These are phyloP conservation scores for Tetrapyrgos nigripes DNA, from an alignment of 1,284 basidiomycete species.

Conservation along the genomic window DNA sequence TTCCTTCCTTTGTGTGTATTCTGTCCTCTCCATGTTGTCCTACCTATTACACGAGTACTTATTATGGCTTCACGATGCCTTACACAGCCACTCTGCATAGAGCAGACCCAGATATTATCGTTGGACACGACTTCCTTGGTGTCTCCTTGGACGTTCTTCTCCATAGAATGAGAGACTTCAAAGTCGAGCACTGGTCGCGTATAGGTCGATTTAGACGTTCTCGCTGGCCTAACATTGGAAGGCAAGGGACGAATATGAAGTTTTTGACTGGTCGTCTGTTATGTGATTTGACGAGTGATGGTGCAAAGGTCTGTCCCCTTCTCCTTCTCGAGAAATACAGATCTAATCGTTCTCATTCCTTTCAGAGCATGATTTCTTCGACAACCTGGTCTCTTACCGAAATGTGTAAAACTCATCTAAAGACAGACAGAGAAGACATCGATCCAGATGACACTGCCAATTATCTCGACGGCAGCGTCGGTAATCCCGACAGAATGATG, in stretches of 20 bases:
- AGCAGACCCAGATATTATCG: constrained; percentile 93
- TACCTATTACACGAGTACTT: background rate
- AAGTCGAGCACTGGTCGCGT: constrained; percentile 92
- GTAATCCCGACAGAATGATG: constrained; percentile 80
- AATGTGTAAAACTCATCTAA: constrained; percentile 93
- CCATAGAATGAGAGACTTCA: constrained; percentile 90
- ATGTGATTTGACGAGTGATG: constrained; percentile 94
- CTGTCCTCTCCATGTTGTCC: background rate
- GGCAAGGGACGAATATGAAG: constrained; percentile 85
- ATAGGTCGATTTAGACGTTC: constrained; percentile 91
- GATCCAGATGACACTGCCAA: constrained; percentile 94
- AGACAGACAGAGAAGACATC: constrained; percentile 87
- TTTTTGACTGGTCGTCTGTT: constrained; percentile 89
- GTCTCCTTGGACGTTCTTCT: constrained; percentile 91
- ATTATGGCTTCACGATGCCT: constrained; percentile 6
- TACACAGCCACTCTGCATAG: constrained; percentile 78
- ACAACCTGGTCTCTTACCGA: constrained; percentile 98
- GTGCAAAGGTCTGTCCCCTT: constrained; percentile 75
- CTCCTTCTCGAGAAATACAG: background rate
- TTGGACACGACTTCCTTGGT: constrained; percentile 96
- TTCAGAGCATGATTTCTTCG: constrained; percentile 89
- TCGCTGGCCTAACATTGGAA: constrained; percentile 83
- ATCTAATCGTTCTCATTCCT: background rate
- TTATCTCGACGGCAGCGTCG: constrained; percentile 89
- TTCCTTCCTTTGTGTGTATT: constrained; percentile 70